These are phyloP conservation scores for Curvularia sp. DNA, from an alignment of 2,329 filamentous ascomycete species.

Conservation along the genomic window DNA sequence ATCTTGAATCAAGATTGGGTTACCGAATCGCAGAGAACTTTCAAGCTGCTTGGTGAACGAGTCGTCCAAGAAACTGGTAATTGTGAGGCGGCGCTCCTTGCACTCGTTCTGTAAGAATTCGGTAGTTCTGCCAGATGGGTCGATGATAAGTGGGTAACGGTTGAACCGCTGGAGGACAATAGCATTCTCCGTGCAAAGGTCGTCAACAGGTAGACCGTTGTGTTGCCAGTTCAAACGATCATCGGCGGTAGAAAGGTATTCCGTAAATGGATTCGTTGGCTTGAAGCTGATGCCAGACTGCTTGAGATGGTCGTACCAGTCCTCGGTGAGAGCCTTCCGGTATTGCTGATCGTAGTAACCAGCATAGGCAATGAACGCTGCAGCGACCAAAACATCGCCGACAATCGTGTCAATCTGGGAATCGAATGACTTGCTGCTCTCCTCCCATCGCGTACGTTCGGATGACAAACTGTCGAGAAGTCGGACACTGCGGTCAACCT, in stretches of 20 bases:
- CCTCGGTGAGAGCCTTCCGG: constrained; percentile 95
- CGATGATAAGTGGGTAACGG: constrained; percentile 96
- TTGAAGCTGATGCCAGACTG: constrained; percentile 95
- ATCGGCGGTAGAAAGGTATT: constrained; percentile 95
- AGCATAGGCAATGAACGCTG: constrained; percentile 94
- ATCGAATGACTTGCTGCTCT: constrained; percentile 96
- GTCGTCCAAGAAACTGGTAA: constrained; percentile 97
- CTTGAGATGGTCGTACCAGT: constrained; percentile 93
- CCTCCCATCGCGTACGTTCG: constrained; percentile 92
- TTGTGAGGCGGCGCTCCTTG: constrained; percentile 89
- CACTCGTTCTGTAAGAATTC: constrained; percentile 96
- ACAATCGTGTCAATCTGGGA: constrained; percentile 97
- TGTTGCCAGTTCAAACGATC: constrained; percentile 95
- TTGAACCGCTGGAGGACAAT: constrained; percentile 98
- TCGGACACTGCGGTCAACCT: constrained; percentile 94
- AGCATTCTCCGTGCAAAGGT: constrained; percentile 97
- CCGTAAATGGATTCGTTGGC: constrained; percentile 89
- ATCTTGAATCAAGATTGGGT: constrained; percentile 97
- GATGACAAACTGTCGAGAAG: constrained; percentile 94
- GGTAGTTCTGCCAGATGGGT: constrained; percentile 91
- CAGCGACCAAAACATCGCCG: constrained; percentile 93
- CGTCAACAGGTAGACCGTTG: constrained; percentile 90
- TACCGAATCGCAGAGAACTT: constrained; percentile 95
- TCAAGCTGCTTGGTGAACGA: constrained; percentile 98
- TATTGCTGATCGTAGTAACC: constrained; percentile 98